Percentiles rank a stretch among this genome's conserved stretches.
phyloP scores from a whole-genome alignment of 495 filamentous ascomycete species.

The Saxispiralis lemnorum region DNA sequence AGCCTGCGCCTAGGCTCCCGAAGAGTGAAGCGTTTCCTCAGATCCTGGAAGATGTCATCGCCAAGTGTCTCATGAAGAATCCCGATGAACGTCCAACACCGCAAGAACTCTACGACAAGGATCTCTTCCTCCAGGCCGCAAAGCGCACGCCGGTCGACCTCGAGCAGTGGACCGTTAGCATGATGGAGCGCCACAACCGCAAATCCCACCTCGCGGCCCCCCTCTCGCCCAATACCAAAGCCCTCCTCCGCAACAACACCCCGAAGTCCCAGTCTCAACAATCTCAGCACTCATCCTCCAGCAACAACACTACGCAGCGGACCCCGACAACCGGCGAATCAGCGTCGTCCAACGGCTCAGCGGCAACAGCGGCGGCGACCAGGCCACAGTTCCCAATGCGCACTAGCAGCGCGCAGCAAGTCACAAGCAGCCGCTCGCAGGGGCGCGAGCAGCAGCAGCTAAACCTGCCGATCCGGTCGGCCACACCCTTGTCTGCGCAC shows the following conservation, averaged over 20 bases:
- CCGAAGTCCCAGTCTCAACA: background rate
- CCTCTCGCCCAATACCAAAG: conserved; percentile 35
- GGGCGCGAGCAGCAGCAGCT: conserved; percentile 7
- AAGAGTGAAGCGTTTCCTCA: conserved; percentile 93
- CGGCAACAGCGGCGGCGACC: background rate
- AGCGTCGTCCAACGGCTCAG: background rate
- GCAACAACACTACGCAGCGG: conserved; percentile 7
- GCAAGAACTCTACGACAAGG: conserved; percentile 69
- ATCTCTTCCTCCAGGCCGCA: conserved; percentile 82
- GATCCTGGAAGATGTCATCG: conserved; percentile 89
- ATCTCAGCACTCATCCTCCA: background rate
- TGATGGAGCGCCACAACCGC: conserved; percentile 82
- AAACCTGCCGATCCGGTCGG: conserved; percentile 17
- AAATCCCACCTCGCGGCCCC: conserved; percentile 60
- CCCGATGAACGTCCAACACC: conserved; percentile 79
- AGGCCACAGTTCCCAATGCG: conserved; percentile 11
- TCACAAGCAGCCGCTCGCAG: background rate
- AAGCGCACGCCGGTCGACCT: conserved; percentile 87
- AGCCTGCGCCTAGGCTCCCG: conserved; percentile 78
- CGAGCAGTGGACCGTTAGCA: conserved; percentile 69
- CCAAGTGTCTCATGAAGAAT: conserved; percentile 80
- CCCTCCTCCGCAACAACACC: conserved; percentile 19
- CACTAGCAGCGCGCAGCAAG: conserved; percentile 14
- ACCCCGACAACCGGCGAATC: conserved; percentile 6
- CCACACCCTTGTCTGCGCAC: conserved; percentile 3